A percentile compares a stretch with the other conserved stretches of the same genome.
Evolutionary conservation across 345 rosid genomes (phyloP).

Genomic region (Linum usitatissimum): DNA sequence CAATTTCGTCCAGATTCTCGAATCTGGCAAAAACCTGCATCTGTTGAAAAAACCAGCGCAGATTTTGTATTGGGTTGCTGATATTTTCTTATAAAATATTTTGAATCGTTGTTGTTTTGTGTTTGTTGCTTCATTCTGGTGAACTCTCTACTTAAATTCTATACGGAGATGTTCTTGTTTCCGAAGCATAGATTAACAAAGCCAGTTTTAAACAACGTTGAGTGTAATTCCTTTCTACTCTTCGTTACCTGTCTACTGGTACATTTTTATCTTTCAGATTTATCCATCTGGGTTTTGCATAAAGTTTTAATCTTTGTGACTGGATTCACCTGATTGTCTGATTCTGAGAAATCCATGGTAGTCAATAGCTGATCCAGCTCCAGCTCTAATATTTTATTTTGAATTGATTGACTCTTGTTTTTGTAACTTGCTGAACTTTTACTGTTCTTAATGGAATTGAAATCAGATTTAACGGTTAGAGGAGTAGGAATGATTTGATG

Average conservation of each 20-base stretch:
- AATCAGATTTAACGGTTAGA: too few species aligned
- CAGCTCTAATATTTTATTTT: too few species aligned
- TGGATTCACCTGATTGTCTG: too few species aligned
- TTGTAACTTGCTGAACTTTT: too few species aligned
- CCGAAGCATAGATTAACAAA: conserved; percentile 1
- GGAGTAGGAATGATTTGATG: too few species aligned
- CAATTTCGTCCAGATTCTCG: background rate
- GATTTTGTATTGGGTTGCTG: background rate
- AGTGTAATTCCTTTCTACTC: background rate
- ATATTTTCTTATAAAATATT: background rate
- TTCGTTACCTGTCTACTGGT: conserved; percentile 6
- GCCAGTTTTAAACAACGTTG: conserved; percentile 4
- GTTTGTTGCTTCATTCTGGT: background rate
- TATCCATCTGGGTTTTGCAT: background rate
- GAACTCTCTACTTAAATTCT: background rate
- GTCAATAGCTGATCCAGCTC: too few species aligned
- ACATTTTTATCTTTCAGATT: background rate
- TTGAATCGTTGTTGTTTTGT: background rate
- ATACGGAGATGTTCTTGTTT: conserved; percentile 1
- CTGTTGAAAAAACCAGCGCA: background rate
- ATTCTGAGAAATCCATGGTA: too few species aligned
- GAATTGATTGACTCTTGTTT: too few species aligned
- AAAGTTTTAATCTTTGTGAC: too few species aligned
- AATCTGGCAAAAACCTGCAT: background rate
- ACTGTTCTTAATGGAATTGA: too few species aligned